Evolutionary conservation across 2,329 filamentous ascomycete species (phyloP).

Genomic region (Fusarium verrucosum): DNA sequence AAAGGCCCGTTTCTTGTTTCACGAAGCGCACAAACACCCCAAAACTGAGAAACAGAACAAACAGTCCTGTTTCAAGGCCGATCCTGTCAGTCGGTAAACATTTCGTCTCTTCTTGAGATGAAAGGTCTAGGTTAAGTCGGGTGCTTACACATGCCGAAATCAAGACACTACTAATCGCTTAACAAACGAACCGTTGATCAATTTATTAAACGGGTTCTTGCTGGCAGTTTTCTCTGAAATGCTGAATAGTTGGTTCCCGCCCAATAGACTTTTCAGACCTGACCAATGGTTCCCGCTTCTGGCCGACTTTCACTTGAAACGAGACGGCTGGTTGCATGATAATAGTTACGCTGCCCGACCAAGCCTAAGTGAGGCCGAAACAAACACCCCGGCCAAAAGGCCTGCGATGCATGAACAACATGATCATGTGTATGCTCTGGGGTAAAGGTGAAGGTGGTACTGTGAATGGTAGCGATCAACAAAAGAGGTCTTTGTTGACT

Average conservation of each 20-base stretch:
- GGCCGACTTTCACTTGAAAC: constrained; percentile 19
- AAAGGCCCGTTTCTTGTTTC: constrained; percentile 33
- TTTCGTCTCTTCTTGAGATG: background rate
- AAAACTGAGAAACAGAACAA: constrained; percentile 1
- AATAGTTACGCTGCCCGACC: background rate
- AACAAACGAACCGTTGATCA: background rate
- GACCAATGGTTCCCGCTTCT: constrained; percentile 5
- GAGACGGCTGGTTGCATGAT: constrained; percentile 21
- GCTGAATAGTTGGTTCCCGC: background rate
- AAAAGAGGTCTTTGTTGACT: background rate
- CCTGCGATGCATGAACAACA: background rate
- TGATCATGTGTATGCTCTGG: constrained; percentile 11
- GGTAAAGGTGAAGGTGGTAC: constrained; percentile 13
- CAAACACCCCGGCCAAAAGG: constrained; percentile 12
- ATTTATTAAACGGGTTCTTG: background rate
- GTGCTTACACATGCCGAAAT: no score
- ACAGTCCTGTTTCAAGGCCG: background rate
- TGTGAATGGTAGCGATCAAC: constrained; percentile 6
- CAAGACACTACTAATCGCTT: background rate
- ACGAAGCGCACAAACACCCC: constrained; percentile 41
- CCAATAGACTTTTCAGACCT: background rate
- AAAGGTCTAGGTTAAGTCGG: background rate
- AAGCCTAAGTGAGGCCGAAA: constrained; percentile 22
- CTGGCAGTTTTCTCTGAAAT: background rate
- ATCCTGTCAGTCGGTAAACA: background rate